Base-by-base conservation (phyloP, 169 alveolate species). In the Plasmodium billcollinsi region DNA sequence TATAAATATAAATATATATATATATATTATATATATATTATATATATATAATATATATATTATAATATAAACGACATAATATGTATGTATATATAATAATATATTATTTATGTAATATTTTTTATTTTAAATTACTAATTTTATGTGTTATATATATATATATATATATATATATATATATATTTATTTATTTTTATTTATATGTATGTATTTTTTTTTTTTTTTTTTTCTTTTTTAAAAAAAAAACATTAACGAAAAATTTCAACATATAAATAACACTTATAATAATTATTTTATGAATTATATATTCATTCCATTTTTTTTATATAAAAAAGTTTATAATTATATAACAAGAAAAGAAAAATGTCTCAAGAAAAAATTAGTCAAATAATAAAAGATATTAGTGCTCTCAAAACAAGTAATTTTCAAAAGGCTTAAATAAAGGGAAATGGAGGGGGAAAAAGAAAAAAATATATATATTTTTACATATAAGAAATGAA, bases 321-420 rank as follows among this genome's bases (percentile, higher is more conserved):
- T 33, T 33, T 33, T 24, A 33, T 33, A 3, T 3, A 33, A 33
- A 33, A 33, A 12, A 56, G n/a, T 56, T n/a, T 56, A 11, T 8
- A 56, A 56, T 11, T 56, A 56, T 56, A 15, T 15, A 56, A 56
- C 21, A 56, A 39, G 54, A 33, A 33, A 33, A 33, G 8, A 62
- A 75, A 65, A 49, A 78, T 78, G 89, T 78, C 89, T n/a, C 89
- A 78, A 65, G 89, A 78, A 24, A 78, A 59, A 50, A 71, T 78
- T 43, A 78, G 78, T 1, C 49, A 66, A 78, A 65, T 78, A 12
- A 59, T 78, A 5, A 78, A 78, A 63, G 89, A 78, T 45, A 78
- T 78, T 49, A 78, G 67, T 54, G 52, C 89, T 71, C 52, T 78
- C 43, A 78, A 78, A 58, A n/a, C 89, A 15, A 78, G 89, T 78